Base-by-base conservation (phyloP, 2,329 filamentous ascomycete genomes). In the Aspergillus candidus region DNA sequence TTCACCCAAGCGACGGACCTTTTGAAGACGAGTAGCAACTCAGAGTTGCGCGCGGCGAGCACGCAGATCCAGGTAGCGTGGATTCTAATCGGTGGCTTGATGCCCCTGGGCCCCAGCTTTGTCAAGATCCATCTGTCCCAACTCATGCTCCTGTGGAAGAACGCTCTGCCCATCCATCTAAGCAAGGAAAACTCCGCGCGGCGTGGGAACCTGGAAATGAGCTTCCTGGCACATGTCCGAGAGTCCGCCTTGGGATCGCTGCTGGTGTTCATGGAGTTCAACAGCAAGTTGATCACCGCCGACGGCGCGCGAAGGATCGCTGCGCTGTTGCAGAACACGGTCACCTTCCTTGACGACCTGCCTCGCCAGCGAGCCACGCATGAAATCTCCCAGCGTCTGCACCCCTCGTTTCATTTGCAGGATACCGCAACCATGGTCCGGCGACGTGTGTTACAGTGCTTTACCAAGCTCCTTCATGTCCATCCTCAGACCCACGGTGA, bases 51-150 rank as follows among this genome's bases (percentile, higher is more conserved):
- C 22, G 82, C 93, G 31, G 94, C 93, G 6, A 88, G 88, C 57
- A 95, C 89, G 1, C 93, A 98, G 61, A 89, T 98, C 17, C 93
- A 98, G 62, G 90, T 98, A 2, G 93, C 93, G 4, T 98, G 93
- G 91, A 94, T 94, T 38, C 73, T 98, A 45, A 94, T 98, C 37
- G 93, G 94, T 32, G 93, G 94, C 0, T 72, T 98, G 43, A 97
- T 97, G 91, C 89, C 90, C 1, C 77, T 98, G 1, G 93, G 93
- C 0, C 91, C 93, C 4, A 97, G 95, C 65, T 98, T 98, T 65
- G 91, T 97, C 66, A 98, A 98, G 69, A 97, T 97, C 17, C 93
- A 98, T 67, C 77, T 98, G 6, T 91, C 90, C 2, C 93, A 98
- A 61, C 75, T 98, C 15, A 80, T 98, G 44, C 72, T 98, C 7